Percentiles rank a stretch among this genome's conserved stretches.
Evolutionary conservation across 768 basidiomycete genomes (phyloP).

Genomic region (Suillus luteus): DNA sequence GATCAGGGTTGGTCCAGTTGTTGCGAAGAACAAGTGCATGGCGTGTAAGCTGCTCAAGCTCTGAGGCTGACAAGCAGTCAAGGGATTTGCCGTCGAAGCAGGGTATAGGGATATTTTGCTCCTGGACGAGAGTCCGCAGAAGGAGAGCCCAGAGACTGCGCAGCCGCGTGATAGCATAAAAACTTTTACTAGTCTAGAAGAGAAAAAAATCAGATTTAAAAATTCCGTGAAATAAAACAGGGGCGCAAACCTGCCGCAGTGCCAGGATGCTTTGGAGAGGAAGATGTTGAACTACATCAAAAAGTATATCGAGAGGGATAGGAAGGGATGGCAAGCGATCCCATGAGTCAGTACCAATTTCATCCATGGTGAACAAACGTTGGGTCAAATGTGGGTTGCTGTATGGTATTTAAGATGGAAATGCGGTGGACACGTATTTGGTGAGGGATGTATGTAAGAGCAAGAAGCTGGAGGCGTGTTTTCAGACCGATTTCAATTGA

Average conservation of each 20-base stretch:
- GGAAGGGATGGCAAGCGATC: slow-evolving; percentile 15
- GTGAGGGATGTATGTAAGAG: slow-evolving; percentile 1
- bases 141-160: slow-evolving; percentile 53
- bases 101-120: slow-evolving; percentile 50
- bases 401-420: background rate
- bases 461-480: background rate
- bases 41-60: slow-evolving; percentile 46
- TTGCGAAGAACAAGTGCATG: slow-evolving; percentile 44
- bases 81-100: slow-evolving; percentile 34
- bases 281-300: slow-evolving; percentile 45
- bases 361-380: background rate
- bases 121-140: slow-evolving; percentile 43
- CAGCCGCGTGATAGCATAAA: slow-evolving; percentile 44
- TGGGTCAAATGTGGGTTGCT: background rate
- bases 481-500: background rate
- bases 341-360: slow-evolving; percentile 6
- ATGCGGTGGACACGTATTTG: background rate
- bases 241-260: slow-evolving; percentile 46
- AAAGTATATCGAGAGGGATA: slow-evolving; percentile 53
- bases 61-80: slow-evolving; percentile 38
- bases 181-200: slow-evolving; percentile 47
- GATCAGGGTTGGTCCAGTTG: slow-evolving; percentile 51
- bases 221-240: background rate
- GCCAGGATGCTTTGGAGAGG: slow-evolving; percentile 43
- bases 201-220: background rate